A percentile compares a stretch with the other conserved stretches of the same genome.
These are phyloP conservation scores for Aspergillus candidus DNA, from an alignment of 2,329 filamentous ascomycete genomes.

Conservation along the genomic window DNA sequence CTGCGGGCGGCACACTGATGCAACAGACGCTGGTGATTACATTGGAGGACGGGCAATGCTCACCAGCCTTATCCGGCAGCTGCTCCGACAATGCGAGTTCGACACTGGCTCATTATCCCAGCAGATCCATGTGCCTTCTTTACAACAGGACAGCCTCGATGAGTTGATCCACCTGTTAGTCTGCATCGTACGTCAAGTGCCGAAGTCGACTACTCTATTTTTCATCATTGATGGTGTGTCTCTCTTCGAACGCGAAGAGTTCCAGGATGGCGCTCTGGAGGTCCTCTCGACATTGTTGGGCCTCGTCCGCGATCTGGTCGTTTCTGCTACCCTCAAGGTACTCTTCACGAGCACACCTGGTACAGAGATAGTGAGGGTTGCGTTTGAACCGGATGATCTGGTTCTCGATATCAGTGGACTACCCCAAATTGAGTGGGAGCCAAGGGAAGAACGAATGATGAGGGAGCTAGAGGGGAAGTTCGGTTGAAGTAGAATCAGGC, in stretches of 20 bases:
- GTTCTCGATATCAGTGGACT: background rate
- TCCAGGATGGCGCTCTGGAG: background rate
- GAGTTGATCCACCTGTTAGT: too few species aligned
- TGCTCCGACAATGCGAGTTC: background rate
- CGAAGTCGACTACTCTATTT: too few species aligned
- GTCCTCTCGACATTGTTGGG: background rate
- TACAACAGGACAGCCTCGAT: too few species aligned
- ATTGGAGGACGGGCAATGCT: background rate
- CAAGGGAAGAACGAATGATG: too few species aligned
- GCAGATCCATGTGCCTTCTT: background rate
- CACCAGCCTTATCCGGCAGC: background rate
- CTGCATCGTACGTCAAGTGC: too few species aligned
- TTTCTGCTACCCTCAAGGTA: background rate
- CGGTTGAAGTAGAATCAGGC: too few species aligned
- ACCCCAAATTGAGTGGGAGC: too few species aligned
- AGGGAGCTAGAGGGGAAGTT: too few species aligned
- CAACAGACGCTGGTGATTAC: background rate
- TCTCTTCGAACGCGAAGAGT: background rate
- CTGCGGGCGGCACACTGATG: background rate
- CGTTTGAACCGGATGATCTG: background rate
- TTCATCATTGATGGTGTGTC: too few species aligned
- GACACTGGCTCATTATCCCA: background rate
- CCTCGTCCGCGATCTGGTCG: background rate
- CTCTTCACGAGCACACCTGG: background rate
- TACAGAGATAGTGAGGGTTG: background rate